Evolutionary conservation across 2,329 filamentous ascomycete genomes (phyloP).

Genomic region (Leptosphaerulina australis): DNA sequence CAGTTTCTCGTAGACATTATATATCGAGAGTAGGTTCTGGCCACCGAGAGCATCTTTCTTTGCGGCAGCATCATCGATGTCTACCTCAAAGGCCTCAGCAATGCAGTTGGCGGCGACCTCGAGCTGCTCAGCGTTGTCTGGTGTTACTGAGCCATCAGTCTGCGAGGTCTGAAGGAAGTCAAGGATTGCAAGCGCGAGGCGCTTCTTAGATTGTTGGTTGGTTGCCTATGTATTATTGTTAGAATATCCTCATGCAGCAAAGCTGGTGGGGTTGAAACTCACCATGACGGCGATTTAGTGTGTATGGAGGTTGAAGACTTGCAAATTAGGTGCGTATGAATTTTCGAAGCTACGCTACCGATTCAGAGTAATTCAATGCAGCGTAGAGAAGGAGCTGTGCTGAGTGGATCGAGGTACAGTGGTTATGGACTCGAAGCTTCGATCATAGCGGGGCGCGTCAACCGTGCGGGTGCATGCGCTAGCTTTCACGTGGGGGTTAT

Average conservation of each 20-base stretch:
- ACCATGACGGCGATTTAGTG: constrained; percentile 37
- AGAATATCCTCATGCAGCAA: constrained; percentile 16
- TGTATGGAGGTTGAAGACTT: not conserved
- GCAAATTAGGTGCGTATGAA: not conserved
- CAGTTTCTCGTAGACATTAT: constrained; percentile 94
- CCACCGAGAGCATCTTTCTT: constrained; percentile 78
- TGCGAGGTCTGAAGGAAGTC: constrained; percentile 88
- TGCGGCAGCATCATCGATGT: constrained; percentile 75
- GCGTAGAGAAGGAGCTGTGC: not conserved
- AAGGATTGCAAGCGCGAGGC: constrained; percentile 94
- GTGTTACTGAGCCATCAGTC: constrained; percentile 83
- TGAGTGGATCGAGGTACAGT: constrained; percentile 1
- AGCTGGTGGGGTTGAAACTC: constrained; percentile 22
- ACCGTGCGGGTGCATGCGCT: constrained; percentile 3
- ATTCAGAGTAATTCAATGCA: not conserved
- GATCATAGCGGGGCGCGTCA: constrained; percentile 12
- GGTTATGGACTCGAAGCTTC: constrained; percentile 36
- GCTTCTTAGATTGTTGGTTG: constrained; percentile 67
- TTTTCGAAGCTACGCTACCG: not conserved
- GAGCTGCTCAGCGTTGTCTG: constrained; percentile 90
- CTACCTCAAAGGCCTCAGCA: constrained; percentile 91
- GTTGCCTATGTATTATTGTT: constrained; percentile 41
- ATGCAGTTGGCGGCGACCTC: constrained; percentile 96
- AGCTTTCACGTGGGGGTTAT: constrained; percentile 12
- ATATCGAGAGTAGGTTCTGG: constrained; percentile 89